phyloP scores from a whole-genome alignment of 1,139 yeast genomes.

The Starmera stellimalicola region DNA sequence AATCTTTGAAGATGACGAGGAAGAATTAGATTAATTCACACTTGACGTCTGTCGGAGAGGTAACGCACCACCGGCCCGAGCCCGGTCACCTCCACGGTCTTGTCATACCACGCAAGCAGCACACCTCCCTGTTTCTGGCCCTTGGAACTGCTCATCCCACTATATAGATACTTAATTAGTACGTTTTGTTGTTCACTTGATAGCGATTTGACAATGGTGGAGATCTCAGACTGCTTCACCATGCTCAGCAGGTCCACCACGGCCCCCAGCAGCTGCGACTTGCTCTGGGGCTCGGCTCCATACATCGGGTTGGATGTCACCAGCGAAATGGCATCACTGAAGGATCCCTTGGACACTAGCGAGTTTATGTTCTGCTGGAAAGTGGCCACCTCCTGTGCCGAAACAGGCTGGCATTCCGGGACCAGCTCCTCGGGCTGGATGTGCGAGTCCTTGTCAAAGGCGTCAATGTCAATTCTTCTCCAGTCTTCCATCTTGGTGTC shows the following conservation, averaged over 20 bases:
- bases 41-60: slow-evolving; percentile 77
- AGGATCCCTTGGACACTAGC: slow-evolving; percentile 63
- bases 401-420: slow-evolving; percentile 35
- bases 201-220: slow-evolving; percentile 49
- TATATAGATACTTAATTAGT: slow-evolving; percentile 76
- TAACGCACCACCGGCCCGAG: slow-evolving; percentile 84
- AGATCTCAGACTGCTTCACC: slow-evolving; percentile 66
- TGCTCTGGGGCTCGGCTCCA: slow-evolving; percentile 54
- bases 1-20: slow-evolving; percentile 6
- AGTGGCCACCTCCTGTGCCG: slow-evolving; percentile 44
- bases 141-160: slow-evolving; percentile 67
- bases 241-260: slow-evolving; percentile 71
- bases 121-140: slow-evolving; percentile 86
- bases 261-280: slow-evolving; percentile 38
- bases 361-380: slow-evolving; percentile 51
- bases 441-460: slow-evolving; percentile 69
- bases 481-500: slow-evolving; percentile 28
- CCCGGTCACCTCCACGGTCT: slow-evolving; percentile 75
- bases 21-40: slow-evolving; percentile 25
- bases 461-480: slow-evolving; percentile 89
- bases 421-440: slow-evolving; percentile 54
- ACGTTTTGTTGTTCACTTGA: slow-evolving; percentile 62
- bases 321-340: slow-evolving; percentile 51
- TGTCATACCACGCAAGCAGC: slow-evolving; percentile 86
- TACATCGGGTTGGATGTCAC: slow-evolving; percentile 76